Base-by-base conservation (phyloP, 2,329 filamentous ascomycete genomes). In the Aspergillus floridensis region DNA sequence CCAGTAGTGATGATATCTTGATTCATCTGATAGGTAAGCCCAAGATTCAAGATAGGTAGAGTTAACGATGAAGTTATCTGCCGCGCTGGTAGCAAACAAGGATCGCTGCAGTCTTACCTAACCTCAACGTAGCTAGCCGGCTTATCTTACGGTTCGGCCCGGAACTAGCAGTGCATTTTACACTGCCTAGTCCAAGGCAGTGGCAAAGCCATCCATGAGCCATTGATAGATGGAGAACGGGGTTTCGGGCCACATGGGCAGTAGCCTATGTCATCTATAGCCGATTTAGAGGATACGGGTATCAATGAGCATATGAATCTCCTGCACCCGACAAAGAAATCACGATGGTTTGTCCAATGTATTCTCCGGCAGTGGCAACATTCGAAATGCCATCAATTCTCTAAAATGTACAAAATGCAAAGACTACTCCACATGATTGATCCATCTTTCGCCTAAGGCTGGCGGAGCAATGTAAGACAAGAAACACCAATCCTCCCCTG, bases 401-500 rank as follows among this genome's bases (percentile, higher is more conserved):
- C 38, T 19, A 44, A 19, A 44, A 16, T 44, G 38, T 44, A 44
- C n/a, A 44, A 16, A 44, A 44, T 44, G 38, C 16, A n/a, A 8
- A 19, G 16, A 14, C 38, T 16, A 44, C 38, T 44, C 38, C 8
- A 19, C 22, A 16, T 14, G n/a, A 5, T 29, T 16, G 38, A 19
- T 44, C 38, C 14, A 44, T 44, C 14, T 19, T 26, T 22, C 53
- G 38, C 38, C 32, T 19, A 29, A 48, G 19, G 6, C 16, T 19
- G 16, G 38, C 41, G 47, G 26, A 29, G 47, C 46, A 55, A 29
- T 29, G 47, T 26, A 24, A 48, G 24, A 48, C 53, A 41, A 55
- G 26, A 46, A 35, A 21, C 14, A 48, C 53, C 41, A 46, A 48
- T 21, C 52, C 41, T 53, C 56, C 56, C 31, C 51, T 58, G 47